A percentile compares a stretch with the other conserved stretches of the same genome.
Evolutionary conservation across 108 stramenopile species (phyloP).

Genomic region (Parmales sp.): DNA sequence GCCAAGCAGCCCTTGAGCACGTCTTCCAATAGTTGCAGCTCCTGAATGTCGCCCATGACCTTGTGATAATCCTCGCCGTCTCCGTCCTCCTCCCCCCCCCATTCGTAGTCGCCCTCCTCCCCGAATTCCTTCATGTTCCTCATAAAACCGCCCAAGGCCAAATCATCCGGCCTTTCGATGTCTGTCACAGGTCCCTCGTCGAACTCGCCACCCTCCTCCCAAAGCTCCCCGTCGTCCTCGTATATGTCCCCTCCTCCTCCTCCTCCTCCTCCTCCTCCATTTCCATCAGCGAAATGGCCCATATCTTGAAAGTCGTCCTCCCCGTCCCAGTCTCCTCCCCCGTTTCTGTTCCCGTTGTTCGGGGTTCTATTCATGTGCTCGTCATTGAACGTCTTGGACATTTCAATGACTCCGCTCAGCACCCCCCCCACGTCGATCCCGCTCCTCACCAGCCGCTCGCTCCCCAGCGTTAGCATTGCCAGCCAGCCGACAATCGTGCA

Average conservation of each 20-base stretch:
- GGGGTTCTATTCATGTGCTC: conserved; percentile 62
- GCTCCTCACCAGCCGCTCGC: conserved; percentile 44
- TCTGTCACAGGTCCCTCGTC: conserved; percentile 29
- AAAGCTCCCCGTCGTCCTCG: conserved; percentile 28
- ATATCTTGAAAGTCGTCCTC: conserved; percentile 34
- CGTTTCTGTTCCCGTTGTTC: conserved; percentile 35
- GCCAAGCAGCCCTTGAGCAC: conserved; percentile 56
- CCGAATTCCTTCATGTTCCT: conserved; percentile 50
- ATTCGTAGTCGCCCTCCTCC: conserved; percentile 70
- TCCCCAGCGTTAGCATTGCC: conserved; percentile 52
- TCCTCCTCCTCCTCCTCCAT: conserved; percentile 1
- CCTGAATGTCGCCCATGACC: conserved; percentile 64
- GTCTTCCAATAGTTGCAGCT: conserved; percentile 59
- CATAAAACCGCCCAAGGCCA: conserved; percentile 64
- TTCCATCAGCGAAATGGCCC: conserved; percentile 3
- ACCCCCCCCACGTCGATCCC: conserved; percentile 36
- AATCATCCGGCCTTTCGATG: conserved; percentile 64
- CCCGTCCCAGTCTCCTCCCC: conserved; percentile 33
- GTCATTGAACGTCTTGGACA: conserved; percentile 40
- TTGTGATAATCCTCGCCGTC: conserved; percentile 71
- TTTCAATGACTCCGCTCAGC: conserved; percentile 41
- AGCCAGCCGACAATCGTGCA: conserved; percentile 64
- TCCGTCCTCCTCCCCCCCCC: conserved; percentile 68
- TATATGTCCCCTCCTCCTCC: background rate
- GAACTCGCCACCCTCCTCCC: background rate